These are phyloP conservation scores for Pseudogymnoascus destructans DNA, from an alignment of 2,329 filamentous ascomycete genomes.

Conservation along the genomic window DNA sequence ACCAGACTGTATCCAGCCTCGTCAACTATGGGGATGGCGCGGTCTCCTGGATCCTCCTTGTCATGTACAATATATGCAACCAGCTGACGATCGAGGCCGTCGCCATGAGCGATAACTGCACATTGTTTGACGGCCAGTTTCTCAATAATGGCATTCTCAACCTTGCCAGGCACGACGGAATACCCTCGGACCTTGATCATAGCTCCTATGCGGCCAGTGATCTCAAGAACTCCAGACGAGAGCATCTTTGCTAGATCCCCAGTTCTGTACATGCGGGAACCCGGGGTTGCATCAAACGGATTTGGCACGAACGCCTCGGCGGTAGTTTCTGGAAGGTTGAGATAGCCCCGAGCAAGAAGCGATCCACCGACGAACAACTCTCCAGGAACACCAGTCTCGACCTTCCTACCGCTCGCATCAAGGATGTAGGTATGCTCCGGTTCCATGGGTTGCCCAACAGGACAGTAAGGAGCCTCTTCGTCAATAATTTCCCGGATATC, in stretches of 20 bases:
- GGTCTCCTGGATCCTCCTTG: constrained; percentile 41
- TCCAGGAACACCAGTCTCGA: constrained; percentile 49
- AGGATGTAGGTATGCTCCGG: constrained; percentile 59
- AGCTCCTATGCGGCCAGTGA: constrained; percentile 74
- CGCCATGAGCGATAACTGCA: constrained; percentile 60
- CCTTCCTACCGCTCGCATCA: constrained; percentile 51
- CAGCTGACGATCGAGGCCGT: constrained; percentile 61
- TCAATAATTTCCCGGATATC: constrained; percentile 58
- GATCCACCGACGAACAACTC: constrained; percentile 67
- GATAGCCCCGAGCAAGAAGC: constrained; percentile 61
- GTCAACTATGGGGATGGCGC: constrained; percentile 52
- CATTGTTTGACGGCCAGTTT: constrained; percentile 59
- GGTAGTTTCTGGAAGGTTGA: constrained; percentile 68
- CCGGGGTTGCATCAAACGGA: constrained; percentile 44
- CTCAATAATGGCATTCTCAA: constrained; percentile 55
- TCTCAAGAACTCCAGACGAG: constrained; percentile 68
- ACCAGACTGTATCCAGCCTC: constrained; percentile 58
- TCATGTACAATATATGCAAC: constrained; percentile 67
- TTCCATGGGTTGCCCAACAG: constrained; percentile 59
- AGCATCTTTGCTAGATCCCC: constrained; percentile 78
- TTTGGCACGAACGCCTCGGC: constrained; percentile 57
- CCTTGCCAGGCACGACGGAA: constrained; percentile 70
- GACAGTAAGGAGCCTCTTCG: constrained; percentile 53
- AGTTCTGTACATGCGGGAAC: constrained; percentile 65
- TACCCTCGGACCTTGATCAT: constrained; percentile 85